Evolutionary conservation across 2,329 filamentous ascomycete genomes (phyloP).

Genomic region (Moelleriella libera): DNA sequence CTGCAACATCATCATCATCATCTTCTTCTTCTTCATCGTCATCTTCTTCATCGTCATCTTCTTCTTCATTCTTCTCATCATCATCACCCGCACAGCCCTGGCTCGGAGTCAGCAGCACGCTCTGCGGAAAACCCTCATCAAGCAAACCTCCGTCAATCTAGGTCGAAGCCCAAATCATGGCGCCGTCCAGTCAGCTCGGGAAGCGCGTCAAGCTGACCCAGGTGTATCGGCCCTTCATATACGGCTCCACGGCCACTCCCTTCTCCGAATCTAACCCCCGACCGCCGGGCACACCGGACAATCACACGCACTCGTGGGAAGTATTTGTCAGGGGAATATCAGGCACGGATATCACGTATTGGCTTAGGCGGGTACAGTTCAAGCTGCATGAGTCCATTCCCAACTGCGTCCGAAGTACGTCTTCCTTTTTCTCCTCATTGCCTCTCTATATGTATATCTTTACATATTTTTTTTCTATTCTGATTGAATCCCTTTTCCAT

Average conservation of each 20-base stretch:
- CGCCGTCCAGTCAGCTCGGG: conserved; percentile 40
- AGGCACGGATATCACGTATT: conserved; percentile 83
- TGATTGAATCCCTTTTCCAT: not conserved
- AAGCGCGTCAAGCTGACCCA: conserved; percentile 54
- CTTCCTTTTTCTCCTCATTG: not conserved
- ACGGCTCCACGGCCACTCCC: conserved; percentile 65
- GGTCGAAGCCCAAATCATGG: conserved; percentile 26
- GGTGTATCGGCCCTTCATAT: conserved; percentile 52
- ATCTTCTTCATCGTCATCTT: too few species aligned
- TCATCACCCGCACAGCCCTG: too few species aligned
- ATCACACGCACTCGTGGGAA: conserved; percentile 94
- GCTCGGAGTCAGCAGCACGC: too few species aligned
- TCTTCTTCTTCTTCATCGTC: too few species aligned
- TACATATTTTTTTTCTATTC: too few species aligned
- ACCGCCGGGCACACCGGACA: conserved; percentile 61
- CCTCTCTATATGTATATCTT: too few species aligned
- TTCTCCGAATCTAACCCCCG: conserved; percentile 72
- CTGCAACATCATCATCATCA: too few species aligned
- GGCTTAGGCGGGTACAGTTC: conserved; percentile 94
- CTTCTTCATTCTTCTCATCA: too few species aligned
- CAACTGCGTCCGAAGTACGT: conserved; percentile 66
- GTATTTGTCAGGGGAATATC: conserved; percentile 88
- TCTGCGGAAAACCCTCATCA: not conserved
- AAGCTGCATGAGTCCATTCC: conserved; percentile 96
- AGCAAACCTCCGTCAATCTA: not conserved